Percentiles rank a stretch among this genome's conserved stretches.
These are phyloP conservation scores for Parastagonospora avenae DNA, from an alignment of 2,329 filamentous ascomycete species.

Conservation along the genomic window DNA sequence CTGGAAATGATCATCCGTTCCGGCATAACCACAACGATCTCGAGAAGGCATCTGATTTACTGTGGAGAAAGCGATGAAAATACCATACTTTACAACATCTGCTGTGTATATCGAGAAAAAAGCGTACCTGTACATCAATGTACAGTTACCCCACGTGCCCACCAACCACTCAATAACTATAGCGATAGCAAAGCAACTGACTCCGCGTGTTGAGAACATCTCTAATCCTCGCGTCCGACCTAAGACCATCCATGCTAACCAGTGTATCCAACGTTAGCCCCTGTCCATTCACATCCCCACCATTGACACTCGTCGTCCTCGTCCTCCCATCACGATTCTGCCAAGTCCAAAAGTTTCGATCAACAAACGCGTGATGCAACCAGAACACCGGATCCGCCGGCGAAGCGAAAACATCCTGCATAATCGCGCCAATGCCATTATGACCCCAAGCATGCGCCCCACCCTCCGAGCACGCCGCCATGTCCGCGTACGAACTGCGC, in stretches of 20 bases:
- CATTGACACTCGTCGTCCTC: slow-evolving; percentile 43
- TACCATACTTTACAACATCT: too few species aligned
- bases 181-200: slow-evolving; percentile 38
- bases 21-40: too few species aligned
- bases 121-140: too few species aligned
- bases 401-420: slow-evolving; percentile 40
- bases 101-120: too few species aligned
- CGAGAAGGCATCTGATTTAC: too few species aligned
- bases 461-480: slow-evolving; percentile 35
- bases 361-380: slow-evolving; percentile 57
- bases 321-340: slow-evolving; percentile 41
- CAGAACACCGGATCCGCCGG: slow-evolving; percentile 51
- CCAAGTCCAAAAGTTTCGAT: slow-evolving; percentile 58
- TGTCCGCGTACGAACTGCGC: slow-evolving; percentile 30
- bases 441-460: slow-evolving; percentile 43
- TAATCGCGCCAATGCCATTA: slow-evolving; percentile 43
- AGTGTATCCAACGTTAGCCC: slow-evolving; percentile 29
- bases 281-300: slow-evolving; percentile 42
- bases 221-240: slow-evolving; percentile 31
- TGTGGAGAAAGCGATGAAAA: too few species aligned
- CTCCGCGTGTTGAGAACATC: slow-evolving; percentile 37
- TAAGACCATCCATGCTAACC: slow-evolving; percentile 31
- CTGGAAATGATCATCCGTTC: too few species aligned
- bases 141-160: too few species aligned
- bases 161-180: slow-evolving; percentile 33